These are phyloP conservation scores for Leccinum variicolor DNA, from an alignment of 768 basidiomycete species.

Conservation along the genomic window DNA sequence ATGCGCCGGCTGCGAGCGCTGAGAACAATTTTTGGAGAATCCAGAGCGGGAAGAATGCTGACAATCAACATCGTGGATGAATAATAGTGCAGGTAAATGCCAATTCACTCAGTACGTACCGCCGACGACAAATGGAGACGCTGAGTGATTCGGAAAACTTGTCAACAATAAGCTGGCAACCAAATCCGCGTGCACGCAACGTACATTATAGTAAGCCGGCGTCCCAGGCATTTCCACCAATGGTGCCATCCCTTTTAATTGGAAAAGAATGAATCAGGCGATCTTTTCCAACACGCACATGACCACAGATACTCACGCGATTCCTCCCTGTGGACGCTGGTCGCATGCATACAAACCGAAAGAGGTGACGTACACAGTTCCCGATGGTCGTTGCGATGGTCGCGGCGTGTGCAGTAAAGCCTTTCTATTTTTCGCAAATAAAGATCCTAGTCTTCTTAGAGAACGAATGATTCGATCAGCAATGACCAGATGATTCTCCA, in stretches of 20 bases:
- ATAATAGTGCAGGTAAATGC: not conserved
- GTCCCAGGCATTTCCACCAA: conserved; percentile 72
- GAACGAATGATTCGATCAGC: not conserved
- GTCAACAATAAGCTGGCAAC: not conserved
- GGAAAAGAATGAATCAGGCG: not conserved
- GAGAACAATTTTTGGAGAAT: conserved; percentile 70
- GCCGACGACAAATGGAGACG: conserved; percentile 23
- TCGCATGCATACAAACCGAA: not conserved
- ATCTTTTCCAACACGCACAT: conserved; percentile 5
- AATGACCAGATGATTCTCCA: not conserved
- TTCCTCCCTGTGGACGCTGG: conserved; percentile 35
- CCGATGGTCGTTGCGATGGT: not conserved
- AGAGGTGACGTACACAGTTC: conserved; percentile 48
- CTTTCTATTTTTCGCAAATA: conserved; percentile 63
- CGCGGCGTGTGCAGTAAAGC: conserved; percentile 36
- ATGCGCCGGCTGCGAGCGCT: conserved; percentile 76
- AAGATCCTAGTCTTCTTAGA: conserved; percentile 59
- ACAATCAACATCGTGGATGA: not conserved
- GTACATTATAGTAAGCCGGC: conserved; percentile 73
- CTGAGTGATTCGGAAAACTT: not conserved
- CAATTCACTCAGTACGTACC: conserved; percentile 11
- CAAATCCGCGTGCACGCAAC: not conserved
- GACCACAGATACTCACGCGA: conserved; percentile 32
- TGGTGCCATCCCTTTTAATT: conserved; percentile 50
- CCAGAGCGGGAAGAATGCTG: conserved; percentile 74